Base-by-base conservation (phyloP, 331 rosid species). In the Malus hybrid region DNA sequence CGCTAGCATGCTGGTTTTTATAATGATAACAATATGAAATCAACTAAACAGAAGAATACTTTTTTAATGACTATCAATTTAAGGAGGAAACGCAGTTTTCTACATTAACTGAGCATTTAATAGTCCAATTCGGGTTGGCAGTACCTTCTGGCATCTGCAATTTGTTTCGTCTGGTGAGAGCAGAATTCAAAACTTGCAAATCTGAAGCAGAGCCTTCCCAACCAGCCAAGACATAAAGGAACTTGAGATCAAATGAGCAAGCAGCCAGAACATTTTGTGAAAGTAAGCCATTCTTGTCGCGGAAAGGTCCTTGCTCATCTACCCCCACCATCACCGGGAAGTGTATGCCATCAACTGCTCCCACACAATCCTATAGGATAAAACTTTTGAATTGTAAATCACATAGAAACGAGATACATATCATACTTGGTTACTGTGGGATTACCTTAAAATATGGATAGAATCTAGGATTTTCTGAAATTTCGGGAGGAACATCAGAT, bases 201-300 rank as follows among this genome's bases (percentile, higher is more conserved):
- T 90, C 91, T 9, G 93, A 83, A 42, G 96, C 96, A 54, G 98
- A 93, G 75, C 98, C 98, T 88, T 93, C 98, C 97, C 98, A 93
- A 22, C 98, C 98, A 27, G 98, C 97, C 79, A 93, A 88, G 72
- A 93, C 90, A 56, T 90, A 93, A 80, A 88, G 93, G 76, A 93
- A 90, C 87, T 74, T 83, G 66, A 85, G 83, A 71, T 85, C 87
- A 75, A 85, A 80, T 55, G 89, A 85, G 79, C 85, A 85, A 42
- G 89, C 89, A 22, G 85, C 87, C 66, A 85, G 74, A 61, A 85
- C 87, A 68, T 72, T 80, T 74, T 85, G 89, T 6, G 89, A 85
- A 65, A 85, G 87, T 73, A 80, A 75, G 62, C 89, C 89, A 22
- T 85, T 83, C 80, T 83, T 85, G 76, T 85, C 72, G 46, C 89